Conservation (phyloP, 805 yeast genomes). For the Yarrowia sp. region DNA sequence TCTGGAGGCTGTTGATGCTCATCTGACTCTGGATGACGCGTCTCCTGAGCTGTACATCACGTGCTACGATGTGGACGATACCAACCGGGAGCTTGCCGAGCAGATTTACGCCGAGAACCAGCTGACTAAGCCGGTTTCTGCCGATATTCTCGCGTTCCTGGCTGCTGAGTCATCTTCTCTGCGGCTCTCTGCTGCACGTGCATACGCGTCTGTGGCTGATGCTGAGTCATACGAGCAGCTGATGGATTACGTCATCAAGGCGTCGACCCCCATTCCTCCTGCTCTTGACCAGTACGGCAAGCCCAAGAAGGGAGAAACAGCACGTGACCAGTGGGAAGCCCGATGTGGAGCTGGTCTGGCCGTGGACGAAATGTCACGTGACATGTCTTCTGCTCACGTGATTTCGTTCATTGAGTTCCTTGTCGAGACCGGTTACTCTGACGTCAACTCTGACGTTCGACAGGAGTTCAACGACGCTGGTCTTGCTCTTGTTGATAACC, state of each 20-base stretch:
- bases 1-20: conserved; percentile 81
- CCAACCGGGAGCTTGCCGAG: conserved; percentile 61
- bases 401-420: conserved; percentile 60
- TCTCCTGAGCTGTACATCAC: conserved; percentile 76
- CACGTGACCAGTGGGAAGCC: conserved; percentile 78
- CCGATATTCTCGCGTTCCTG: conserved; percentile 52
- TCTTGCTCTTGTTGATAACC: conserved; percentile 59
- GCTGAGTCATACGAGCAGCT: conserved; percentile 43
- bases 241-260: conserved; percentile 55
- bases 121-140: conserved; percentile 47
- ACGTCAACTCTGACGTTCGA: conserved; percentile 66
- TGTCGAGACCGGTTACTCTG: conserved; percentile 64
- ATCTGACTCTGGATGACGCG: conserved; percentile 49
- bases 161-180: conserved; percentile 61
- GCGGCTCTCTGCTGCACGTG: conserved; percentile 67
- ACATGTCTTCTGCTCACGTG: conserved; percentile 44
- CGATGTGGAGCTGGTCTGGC: conserved; percentile 79
- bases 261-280: conserved; percentile 73
- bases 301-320: conserved; percentile 59
- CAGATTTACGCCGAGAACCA: conserved; percentile 84
- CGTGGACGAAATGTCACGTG: conserved; percentile 54
- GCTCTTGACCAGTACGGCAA: conserved; percentile 72
- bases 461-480: conserved; percentile 91
- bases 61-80: conserved; percentile 66
- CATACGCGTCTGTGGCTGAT: conserved; percentile 60